A percentile compares a stretch with the other conserved stretches of the same genome.
Evolutionary conservation across 2,329 filamentous ascomycete genomes (phyloP).

Genomic region (Apiospora hydei): DNA sequence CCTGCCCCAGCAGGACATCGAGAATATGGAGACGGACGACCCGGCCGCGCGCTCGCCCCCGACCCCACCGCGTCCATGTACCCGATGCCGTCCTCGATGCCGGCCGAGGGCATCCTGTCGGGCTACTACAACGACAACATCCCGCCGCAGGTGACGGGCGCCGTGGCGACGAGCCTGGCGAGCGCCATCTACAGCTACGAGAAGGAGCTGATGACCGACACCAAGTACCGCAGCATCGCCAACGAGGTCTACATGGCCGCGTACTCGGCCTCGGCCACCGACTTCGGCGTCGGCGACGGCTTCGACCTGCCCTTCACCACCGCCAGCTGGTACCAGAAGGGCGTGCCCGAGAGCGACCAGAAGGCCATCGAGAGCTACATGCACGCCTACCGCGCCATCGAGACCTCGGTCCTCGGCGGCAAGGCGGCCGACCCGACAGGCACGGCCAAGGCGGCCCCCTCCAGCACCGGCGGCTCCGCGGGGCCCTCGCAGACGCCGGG

Average conservation of each 20-base stretch:
- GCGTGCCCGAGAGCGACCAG: conserved; percentile 26
- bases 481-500: not conserved
- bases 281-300: not conserved
- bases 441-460: not conserved
- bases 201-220: not conserved
- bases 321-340: conserved; percentile 27
- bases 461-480: conserved; percentile 21
- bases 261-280: conserved; percentile 13
- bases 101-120: conserved; percentile 5
- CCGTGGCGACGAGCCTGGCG: conserved; percentile 28
- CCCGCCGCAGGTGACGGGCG: conserved; percentile 26
- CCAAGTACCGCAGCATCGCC: conserved; percentile 25
- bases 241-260: conserved; percentile 23
- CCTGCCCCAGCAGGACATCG: conserved; percentile 10
- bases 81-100: not conserved
- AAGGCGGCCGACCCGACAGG: not conserved
- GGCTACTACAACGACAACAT: conserved; percentile 24
- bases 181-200: conserved; percentile 27
- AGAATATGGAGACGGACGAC: not conserved
- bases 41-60: not conserved
- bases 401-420: conserved; percentile 26
- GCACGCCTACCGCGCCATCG: conserved; percentile 12
- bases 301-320: conserved; percentile 26
- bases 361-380: conserved; percentile 24
- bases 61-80: conserved; percentile 12